These are phyloP conservation scores for Eragrostis curvula DNA, from an alignment of 176 grass and related monocot species.

Conservation along the genomic window DNA sequence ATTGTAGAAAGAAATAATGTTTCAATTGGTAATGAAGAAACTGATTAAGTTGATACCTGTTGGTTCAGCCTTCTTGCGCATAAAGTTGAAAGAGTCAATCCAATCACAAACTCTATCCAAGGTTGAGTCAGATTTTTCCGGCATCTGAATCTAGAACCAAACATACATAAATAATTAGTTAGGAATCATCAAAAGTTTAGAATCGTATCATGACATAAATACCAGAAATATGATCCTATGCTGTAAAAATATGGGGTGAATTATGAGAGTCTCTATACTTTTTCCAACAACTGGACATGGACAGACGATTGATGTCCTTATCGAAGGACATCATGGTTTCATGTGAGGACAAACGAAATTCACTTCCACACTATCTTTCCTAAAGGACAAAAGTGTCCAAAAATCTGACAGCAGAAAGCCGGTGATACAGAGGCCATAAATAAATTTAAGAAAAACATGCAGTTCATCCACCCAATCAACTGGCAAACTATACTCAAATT, in stretches of 20 bases:
- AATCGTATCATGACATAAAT: background rate
- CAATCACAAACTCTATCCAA: conserved; percentile 62
- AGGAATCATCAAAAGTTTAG: conserved; percentile 8
- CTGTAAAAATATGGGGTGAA: conserved; percentile 8
- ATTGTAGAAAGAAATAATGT: background rate
- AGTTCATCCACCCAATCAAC: conserved; percentile 15
- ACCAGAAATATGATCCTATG: background rate
- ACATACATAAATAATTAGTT: background rate
- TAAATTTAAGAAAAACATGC: background rate
- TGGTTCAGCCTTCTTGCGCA: conserved; percentile 54
- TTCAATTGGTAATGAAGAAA: background rate
- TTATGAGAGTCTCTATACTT: background rate
- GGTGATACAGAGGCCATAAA: background rate
- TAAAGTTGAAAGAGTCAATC: conserved; percentile 59
- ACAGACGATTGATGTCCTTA: conserved; percentile 28
- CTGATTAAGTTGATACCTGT: conserved; percentile 39
- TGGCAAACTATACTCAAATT: background rate
- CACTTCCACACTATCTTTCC: conserved; percentile 8
- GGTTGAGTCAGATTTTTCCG: conserved; percentile 50
- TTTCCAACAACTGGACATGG: conserved; percentile 12
- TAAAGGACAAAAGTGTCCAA: background rate
- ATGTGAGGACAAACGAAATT: background rate
- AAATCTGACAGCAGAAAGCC: conserved; percentile 5
- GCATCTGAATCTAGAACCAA: conserved; percentile 42
- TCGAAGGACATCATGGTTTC: background rate